Conservation (phyloP, 345 rosid genomes). For the Noccaea caerulescens region DNA sequence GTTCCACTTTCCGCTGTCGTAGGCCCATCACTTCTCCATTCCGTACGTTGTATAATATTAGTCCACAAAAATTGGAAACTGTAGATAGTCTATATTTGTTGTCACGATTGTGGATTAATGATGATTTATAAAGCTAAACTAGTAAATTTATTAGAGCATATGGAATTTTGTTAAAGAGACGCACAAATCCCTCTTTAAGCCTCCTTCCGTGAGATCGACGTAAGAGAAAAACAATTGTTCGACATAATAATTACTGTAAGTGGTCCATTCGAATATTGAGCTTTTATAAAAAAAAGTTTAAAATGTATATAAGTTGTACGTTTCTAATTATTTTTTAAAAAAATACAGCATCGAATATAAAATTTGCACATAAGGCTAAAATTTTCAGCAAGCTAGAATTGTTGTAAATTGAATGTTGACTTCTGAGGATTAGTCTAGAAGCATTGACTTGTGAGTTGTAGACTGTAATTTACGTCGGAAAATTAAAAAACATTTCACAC, state of each 20-base stretch:
- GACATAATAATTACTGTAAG: background rate
- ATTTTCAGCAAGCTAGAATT: background rate
- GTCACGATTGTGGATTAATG: constrained; percentile 13
- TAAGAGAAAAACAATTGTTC: background rate
- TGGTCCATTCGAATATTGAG: background rate
- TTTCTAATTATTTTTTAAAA: no score
- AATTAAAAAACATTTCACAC: constrained; percentile 5
- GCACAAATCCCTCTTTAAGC: constrained; percentile 1
- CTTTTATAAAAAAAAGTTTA: no score
- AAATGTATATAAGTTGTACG: no score
- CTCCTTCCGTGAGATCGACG: constrained; percentile 28
- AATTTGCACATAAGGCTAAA: background rate
- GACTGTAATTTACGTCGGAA: background rate
- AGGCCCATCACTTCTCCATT: constrained; percentile 22
- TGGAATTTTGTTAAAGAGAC: constrained; percentile 19
- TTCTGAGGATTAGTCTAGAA: constrained; percentile 23
- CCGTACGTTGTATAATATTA: constrained; percentile 23
- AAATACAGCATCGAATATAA: no score
- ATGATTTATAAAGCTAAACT: background rate
- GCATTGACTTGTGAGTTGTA: constrained; percentile 16
- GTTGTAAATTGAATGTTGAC: constrained; percentile 6
- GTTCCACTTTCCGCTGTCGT: constrained; percentile 1
- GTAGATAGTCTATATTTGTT: background rate
- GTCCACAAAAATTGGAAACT: background rate
- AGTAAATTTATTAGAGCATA: background rate